A percentile compares a stretch with the other conserved stretches of the same genome.
These are phyloP conservation scores for Austropuccinia psidii DNA, from an alignment of 1,284 basidiomycete genomes.

Conservation along the genomic window DNA sequence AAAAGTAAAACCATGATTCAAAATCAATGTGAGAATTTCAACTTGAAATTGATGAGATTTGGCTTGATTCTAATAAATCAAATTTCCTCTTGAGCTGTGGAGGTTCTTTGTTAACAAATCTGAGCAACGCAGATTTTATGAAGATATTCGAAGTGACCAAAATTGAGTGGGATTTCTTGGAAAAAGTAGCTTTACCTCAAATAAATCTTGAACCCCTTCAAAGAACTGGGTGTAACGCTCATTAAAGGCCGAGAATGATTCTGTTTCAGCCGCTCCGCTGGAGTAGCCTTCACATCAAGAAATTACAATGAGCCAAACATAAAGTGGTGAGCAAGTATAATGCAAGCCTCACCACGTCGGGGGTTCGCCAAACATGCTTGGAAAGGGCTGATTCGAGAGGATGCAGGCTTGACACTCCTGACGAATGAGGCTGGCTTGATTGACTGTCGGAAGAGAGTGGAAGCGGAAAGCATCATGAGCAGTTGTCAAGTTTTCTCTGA, in stretches of 20 bases:
- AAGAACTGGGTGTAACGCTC: slow-evolving; percentile 90
- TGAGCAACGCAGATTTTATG: no score
- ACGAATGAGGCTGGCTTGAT: not conserved
- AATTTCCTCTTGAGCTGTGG: no score
- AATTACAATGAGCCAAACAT: not conserved
- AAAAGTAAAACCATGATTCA: not conserved
- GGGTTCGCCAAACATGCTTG: not conserved
- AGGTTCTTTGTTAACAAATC: no score
- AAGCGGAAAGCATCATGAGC: no score
- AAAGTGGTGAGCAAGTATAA: not conserved
- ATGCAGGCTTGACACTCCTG: not conserved
- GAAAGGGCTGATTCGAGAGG: not conserved
- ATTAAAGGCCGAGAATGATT: slow-evolving; percentile 90
- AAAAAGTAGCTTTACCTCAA: slow-evolving; percentile 65
- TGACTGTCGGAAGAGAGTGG: no score
- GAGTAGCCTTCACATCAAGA: slow-evolving; percentile 17
- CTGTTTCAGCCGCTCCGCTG: slow-evolving; percentile 56
- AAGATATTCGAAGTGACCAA: no score
- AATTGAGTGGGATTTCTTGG: no score
- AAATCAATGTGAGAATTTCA: no score
- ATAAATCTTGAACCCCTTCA: slow-evolving; percentile 82
- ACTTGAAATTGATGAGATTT: no score
- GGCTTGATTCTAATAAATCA: no score
- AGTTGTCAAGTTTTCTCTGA: no score
- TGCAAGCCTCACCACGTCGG: not conserved